A percentile compares a stretch with the other conserved stretches of the same genome.
Conservation (phyloP, 768 basidiomycete genomes). For the Amanita polypyramis region DNA sequence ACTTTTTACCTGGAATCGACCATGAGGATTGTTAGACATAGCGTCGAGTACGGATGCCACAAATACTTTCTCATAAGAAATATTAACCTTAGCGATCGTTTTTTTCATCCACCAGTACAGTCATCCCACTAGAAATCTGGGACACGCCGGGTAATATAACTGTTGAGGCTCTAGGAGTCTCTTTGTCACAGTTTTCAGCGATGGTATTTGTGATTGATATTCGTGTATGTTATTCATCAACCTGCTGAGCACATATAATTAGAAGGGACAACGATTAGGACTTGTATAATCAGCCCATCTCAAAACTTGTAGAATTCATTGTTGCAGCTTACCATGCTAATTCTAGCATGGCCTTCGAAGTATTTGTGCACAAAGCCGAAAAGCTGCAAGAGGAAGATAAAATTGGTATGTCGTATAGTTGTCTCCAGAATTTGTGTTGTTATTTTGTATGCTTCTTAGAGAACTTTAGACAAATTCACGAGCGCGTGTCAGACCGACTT, state of each 20-base stretch:
- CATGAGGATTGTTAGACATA: slow-evolving; percentile 60
- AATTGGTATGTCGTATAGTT: slow-evolving; percentile 42
- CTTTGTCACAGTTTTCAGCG: slow-evolving; percentile 71
- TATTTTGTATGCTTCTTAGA: slow-evolving; percentile 32
- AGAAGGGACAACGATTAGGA: slow-evolving; percentile 35
- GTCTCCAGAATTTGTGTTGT: neutral
- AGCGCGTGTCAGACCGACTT: slow-evolving; percentile 76
- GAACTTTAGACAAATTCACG: slow-evolving; percentile 85
- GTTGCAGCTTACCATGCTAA: slow-evolving; percentile 67
- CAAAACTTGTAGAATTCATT: slow-evolving; percentile 74
- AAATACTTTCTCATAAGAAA: neutral
- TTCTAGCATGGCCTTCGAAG: slow-evolving; percentile 70
- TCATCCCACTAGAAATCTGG: slow-evolving; percentile 92
- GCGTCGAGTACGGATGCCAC: slow-evolving; percentile 61
- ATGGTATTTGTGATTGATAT: slow-evolving; percentile 95
- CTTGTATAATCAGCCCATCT: slow-evolving; percentile 75
- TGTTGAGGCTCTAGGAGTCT: slow-evolving; percentile 64
- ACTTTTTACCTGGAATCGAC: slow-evolving; percentile 88
- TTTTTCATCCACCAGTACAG: slow-evolving; percentile 43
- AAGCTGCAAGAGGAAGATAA: slow-evolving; percentile 86
- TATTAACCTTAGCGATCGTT: neutral
- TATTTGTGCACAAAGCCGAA: slow-evolving; percentile 95
- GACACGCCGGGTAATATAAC: slow-evolving; percentile 86
- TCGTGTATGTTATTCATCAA: slow-evolving; percentile 44
- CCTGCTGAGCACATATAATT: neutral